These are phyloP conservation scores for Sungouiella thailandica DNA, from an alignment of 805 yeast genomes.

Conservation along the genomic window DNA sequence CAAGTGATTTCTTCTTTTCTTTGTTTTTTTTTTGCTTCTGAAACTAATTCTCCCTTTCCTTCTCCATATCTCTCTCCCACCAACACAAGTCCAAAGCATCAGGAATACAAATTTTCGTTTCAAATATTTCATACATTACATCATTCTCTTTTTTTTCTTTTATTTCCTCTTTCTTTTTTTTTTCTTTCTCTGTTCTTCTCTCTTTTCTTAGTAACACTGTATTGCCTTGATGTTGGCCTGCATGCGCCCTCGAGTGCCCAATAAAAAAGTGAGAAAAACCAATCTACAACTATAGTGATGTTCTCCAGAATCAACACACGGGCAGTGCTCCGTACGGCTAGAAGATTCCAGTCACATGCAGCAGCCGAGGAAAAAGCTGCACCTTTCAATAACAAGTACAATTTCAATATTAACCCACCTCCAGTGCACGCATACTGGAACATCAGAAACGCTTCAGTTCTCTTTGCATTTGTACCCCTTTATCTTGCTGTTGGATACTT, in stretches of 20 bases:
- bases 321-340: slow-evolving; percentile 17
- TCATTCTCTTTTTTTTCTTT: too few relatives aligned
- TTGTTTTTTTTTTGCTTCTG: too few relatives aligned
- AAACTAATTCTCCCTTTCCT: too few relatives aligned
- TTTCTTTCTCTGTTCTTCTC: too few relatives aligned
- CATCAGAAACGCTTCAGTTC: slow-evolving; percentile 30
- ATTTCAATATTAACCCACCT: slow-evolving; percentile 40
- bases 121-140: too few relatives aligned
- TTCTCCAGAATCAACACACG: slow-evolving; percentile 23
- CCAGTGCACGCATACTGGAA: slow-evolving; percentile 44
- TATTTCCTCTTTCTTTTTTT: too few relatives aligned
- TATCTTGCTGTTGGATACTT: slow-evolving; percentile 31
- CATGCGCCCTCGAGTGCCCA: slow-evolving; percentile 8
- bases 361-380: slow-evolving; percentile 16
- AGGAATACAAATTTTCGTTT: too few relatives aligned
- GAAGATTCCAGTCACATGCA: slow-evolving; percentile 26
- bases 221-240: too few relatives aligned
- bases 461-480: slow-evolving; percentile 35
- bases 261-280: slow-evolving; percentile 11
- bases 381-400: slow-evolving; percentile 38
- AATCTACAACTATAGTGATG: slow-evolving; percentile 16
- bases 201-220: too few relatives aligned
- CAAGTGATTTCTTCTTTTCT: too few relatives aligned
- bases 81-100: too few relatives aligned
- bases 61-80: too few relatives aligned